These are phyloP conservation scores for Tuber aestivum DNA, from an alignment of 495 filamentous ascomycete genomes.

Conservation along the genomic window DNA sequence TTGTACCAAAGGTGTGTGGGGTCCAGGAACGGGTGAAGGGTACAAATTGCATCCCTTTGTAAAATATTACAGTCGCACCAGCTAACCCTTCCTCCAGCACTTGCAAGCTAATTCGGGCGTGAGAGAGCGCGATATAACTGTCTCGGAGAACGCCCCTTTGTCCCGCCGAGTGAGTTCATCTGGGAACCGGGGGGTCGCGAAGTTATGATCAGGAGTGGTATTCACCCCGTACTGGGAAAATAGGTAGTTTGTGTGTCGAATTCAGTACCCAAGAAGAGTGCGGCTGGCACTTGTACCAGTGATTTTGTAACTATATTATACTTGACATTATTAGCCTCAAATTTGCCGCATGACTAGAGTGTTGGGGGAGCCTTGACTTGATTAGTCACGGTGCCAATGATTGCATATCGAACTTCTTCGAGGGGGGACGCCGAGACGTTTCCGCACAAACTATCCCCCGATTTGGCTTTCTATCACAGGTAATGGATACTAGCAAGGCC, in stretches of 20 bases:
- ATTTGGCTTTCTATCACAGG: not conserved
- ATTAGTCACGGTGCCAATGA: constrained; percentile 3
- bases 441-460: not conserved
- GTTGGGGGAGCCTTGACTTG: not conserved
- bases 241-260: not conserved
- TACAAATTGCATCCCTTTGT: not conserved
- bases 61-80: not conserved
- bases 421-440: not conserved
- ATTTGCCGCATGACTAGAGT: not conserved
- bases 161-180: not conserved
- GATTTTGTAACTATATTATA: not conserved
- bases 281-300: not conserved
- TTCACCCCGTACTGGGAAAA: not conserved
- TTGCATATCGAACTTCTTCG: not conserved
- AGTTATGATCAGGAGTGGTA: not conserved
- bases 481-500: not conserved
- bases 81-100: not conserved
- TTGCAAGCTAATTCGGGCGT: not conserved
- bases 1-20: not conserved
- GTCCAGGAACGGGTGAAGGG: not conserved
- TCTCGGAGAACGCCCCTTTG: not conserved
- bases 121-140: not conserved
- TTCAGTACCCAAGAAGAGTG: not conserved
- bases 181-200: not conserved
- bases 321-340: not conserved